Conservation (phyloP, 2,329 filamentous ascomycete species). For the Aspergillus ibericus region DNA sequence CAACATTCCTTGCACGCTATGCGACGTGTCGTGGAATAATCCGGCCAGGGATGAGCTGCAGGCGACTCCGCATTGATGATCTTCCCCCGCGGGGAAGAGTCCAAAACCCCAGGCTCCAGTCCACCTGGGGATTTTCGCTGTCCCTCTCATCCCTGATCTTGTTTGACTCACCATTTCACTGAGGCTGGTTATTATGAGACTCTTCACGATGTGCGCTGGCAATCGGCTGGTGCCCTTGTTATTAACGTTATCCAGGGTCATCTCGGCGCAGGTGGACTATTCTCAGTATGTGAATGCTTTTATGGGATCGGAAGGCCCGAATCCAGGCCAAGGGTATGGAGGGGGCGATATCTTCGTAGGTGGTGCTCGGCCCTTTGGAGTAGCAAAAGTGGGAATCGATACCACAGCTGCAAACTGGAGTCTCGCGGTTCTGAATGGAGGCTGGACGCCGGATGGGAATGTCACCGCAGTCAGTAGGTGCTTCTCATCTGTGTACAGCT, state of each 20-base stretch:
- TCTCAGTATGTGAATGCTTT: slow-evolving; percentile 48
- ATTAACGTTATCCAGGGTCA: not conserved
- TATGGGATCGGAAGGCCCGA: slow-evolving; percentile 50
- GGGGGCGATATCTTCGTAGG: slow-evolving; percentile 49
- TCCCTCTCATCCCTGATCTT: not conserved
- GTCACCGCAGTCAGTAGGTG: slow-evolving; percentile 49
- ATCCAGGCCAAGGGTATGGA: slow-evolving; percentile 39
- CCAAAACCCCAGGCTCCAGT: not conserved
- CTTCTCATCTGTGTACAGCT: not conserved
- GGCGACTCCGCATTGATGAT: not conserved
- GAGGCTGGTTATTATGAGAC: not conserved
- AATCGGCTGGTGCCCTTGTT: slow-evolving; percentile 1
- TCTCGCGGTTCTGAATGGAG: slow-evolving; percentile 43
- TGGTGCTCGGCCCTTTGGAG: slow-evolving; percentile 46
- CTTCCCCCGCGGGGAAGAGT: not conserved
- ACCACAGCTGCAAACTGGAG: slow-evolving; percentile 36
- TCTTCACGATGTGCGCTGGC: not conserved
- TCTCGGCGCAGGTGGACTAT: slow-evolving; percentile 21
- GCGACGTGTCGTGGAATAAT: not conserved
- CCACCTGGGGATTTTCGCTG: not conserved
- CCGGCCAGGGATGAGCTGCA: slow-evolving; percentile 3
- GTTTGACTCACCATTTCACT: not conserved
- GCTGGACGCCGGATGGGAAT: slow-evolving; percentile 50
- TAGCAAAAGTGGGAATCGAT: slow-evolving; percentile 47
- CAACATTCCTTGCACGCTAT: not conserved